Conservation (phyloP, 768 basidiomycete genomes). For the Tricholoma sp. region DNA sequence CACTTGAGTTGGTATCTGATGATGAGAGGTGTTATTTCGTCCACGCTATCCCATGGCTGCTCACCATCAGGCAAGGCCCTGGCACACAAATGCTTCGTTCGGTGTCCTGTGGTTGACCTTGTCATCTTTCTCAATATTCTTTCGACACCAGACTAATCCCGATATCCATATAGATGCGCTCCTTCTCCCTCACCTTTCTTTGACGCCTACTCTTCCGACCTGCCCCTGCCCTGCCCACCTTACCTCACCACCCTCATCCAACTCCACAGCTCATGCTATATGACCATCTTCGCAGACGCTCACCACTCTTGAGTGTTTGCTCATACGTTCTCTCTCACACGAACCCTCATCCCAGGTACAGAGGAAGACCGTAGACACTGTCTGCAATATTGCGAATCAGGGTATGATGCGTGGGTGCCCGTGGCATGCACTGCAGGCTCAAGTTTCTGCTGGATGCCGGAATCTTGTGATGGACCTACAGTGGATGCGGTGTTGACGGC, state of each 20-base stretch:
- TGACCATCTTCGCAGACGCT: constrained; percentile 63
- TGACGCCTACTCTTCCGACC: constrained; percentile 73
- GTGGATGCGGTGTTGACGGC: no score
- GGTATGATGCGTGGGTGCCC: constrained; percentile 71
- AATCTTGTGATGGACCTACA: no score
- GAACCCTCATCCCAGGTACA: constrained; percentile 57
- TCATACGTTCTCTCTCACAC: constrained; percentile 63
- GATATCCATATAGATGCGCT: constrained; percentile 50
- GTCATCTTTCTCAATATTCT: no score
- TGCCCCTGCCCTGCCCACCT: constrained; percentile 24
- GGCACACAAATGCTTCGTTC: no score
- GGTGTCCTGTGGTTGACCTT: no score
- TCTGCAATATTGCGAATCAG: constrained; percentile 71
- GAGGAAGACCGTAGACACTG: constrained; percentile 68
- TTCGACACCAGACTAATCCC: no score
- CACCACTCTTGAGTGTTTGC: constrained; percentile 62
- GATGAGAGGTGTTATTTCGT: no score
- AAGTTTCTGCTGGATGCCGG: no score
- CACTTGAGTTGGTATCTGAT: no score
- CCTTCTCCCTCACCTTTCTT: constrained; percentile 62
- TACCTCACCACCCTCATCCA: constrained; percentile 13
- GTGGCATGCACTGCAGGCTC: constrained; percentile 77
- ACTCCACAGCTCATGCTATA: constrained; percentile 56
- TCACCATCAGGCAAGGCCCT: no score
- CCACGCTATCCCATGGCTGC: no score